Conservation (phyloP, 1,284 basidiomycete genomes). For the Coniferiporia weirii region DNA sequence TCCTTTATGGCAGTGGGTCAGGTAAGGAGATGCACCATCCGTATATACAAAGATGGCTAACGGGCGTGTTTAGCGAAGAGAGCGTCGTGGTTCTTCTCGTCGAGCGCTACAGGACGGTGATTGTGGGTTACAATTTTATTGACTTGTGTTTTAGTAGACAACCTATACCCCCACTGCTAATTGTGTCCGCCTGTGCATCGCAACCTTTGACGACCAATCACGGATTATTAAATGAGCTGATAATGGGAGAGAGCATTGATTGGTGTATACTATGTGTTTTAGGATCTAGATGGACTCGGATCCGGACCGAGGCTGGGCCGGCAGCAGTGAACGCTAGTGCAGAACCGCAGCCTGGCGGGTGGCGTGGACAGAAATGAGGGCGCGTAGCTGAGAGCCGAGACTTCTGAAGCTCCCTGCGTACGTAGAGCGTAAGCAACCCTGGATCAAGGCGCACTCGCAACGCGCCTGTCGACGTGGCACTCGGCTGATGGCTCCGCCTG, state of each 20-base stretch:
- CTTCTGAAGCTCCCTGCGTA: no score
- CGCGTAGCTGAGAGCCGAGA: neutral
- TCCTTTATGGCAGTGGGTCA: conserved; percentile 21
- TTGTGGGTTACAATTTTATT: neutral
- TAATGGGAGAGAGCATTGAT: neutral
- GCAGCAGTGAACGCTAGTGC: no score
- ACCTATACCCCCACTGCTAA: conserved; percentile 12
- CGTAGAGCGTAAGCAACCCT: neutral
- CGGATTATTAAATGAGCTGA: no score
- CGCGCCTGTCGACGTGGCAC: neutral
- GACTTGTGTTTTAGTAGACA: conserved; percentile 13
- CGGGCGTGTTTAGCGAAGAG: conserved; percentile 58
- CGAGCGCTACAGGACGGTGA: conserved; percentile 13
- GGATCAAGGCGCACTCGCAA: neutral
- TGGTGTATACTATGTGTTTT: no score
- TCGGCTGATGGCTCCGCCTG: neutral
- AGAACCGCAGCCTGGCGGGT: no score
- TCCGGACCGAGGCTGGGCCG: no score
- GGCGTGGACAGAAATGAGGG: no score
- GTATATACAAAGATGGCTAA: conserved; percentile 9
- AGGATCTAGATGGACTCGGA: neutral
- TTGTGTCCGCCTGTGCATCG: neutral
- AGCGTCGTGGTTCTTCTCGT: conserved; percentile 78
- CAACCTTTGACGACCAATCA: neutral
- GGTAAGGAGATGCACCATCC: conserved; percentile 23